phyloP scores from a whole-genome alignment of 768 basidiomycete genomes.

The Royoungia palumana region DNA sequence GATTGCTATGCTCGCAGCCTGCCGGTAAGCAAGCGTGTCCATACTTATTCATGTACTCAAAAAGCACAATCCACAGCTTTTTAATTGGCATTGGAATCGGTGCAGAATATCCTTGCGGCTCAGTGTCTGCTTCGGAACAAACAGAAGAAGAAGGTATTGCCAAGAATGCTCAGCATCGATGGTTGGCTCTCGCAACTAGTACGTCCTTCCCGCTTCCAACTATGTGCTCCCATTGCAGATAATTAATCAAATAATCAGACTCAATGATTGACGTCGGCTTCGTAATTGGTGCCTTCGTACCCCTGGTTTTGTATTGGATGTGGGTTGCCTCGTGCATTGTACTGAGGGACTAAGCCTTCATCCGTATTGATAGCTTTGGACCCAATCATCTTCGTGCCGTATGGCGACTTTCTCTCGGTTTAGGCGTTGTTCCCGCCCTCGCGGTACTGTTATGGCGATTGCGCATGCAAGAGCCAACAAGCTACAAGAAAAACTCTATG shows the following conservation, averaged over 20 bases:
- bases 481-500: constrained; percentile 79
- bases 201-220: constrained; percentile 20
- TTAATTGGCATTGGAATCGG: constrained; percentile 86
- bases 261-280: constrained; percentile 86
- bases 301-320: constrained; percentile 89
- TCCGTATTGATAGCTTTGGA: constrained; percentile 53
- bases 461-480: constrained; percentile 74
- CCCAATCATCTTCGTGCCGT: constrained; percentile 76
- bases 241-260: constrained; percentile 54
- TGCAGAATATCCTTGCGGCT: constrained; percentile 88
- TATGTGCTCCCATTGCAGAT: neutral
- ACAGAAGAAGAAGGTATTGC: constrained; percentile 78
- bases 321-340: constrained; percentile 32
- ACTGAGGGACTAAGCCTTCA: neutral
- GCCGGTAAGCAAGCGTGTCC: constrained; percentile 47
- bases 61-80: constrained; percentile 47
- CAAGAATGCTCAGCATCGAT: constrained; percentile 79
- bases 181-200: constrained; percentile 91
- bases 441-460: constrained; percentile 86
- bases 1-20: constrained; percentile 74
- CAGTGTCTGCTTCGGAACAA: constrained; percentile 85
- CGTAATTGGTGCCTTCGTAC: constrained; percentile 75
- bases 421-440: constrained; percentile 77
- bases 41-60: neutral
- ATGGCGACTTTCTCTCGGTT: constrained; percentile 83